Evolutionary conservation across 2,329 filamentous ascomycete genomes (phyloP), one percentile per base, ranked within the genome.

Genomic region (Beauveria medogensis): DNA sequence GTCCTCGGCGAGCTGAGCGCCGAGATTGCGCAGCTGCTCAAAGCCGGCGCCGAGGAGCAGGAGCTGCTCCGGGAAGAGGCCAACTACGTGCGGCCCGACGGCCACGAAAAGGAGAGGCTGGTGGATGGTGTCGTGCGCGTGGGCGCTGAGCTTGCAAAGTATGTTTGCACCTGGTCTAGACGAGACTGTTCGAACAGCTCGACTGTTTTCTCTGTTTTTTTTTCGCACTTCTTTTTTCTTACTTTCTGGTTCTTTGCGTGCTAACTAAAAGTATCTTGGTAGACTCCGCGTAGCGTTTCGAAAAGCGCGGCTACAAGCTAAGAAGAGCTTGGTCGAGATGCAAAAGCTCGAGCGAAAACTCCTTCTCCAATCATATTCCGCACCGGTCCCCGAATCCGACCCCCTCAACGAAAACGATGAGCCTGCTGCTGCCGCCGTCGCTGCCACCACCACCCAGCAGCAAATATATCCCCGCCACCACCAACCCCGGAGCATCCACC

Each of bases 1-100:
- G 78, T 81, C 41, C 84, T 88, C 60, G 73, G 87, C 22, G 92
- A 96, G 74, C 82, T 97, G 40, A 84, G 85, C 65, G 80, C 84
- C 24, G 92, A 97, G 72, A 96, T 97, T 64, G 86, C 88, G 66
- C 86, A 90, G 68, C 82, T 83, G 20, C 75, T 97, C 63, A 88
- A 90, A 67, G 87, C 90, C 61, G 84, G 89, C 55, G 87, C 95
- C 67, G 91, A 95, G 64, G 91, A 96, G 62, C 82, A 94, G 65
- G 92, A 96, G 72, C 74, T 94, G 20, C 71, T 97, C 40, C 80
- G 79, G 53, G 91, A 94, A 70, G 92, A 96, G 68, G 81, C 91
- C 30, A 83, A 89, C 63, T 91, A 91, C 67, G 74, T 92, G 28
- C 78, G 82, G 41, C 70, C 66, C 2, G 72, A 78, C 3, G 78